Percentiles rank a stretch among this genome's conserved stretches.
phyloP scores from a whole-genome alignment of 768 basidiomycete genomes.

The Gymnopilus dilepis region DNA sequence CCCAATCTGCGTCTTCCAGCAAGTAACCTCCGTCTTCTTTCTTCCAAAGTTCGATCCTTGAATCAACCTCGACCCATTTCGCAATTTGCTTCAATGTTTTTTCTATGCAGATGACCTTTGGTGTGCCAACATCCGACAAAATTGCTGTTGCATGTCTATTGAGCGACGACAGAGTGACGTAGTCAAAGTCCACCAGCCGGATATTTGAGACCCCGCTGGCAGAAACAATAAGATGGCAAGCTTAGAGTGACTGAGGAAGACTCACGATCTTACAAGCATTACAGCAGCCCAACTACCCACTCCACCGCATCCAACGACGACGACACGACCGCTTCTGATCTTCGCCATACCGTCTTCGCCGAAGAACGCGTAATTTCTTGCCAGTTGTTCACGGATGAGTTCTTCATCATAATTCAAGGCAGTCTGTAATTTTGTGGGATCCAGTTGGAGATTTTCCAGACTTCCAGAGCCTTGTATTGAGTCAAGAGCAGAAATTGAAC shows the following conservation, averaged over 20 bases:
- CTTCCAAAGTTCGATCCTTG: slow-evolving; percentile 83
- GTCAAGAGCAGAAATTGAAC: slow-evolving; percentile 43
- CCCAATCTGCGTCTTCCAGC: slow-evolving; percentile 91
- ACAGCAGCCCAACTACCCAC: slow-evolving; percentile 97
- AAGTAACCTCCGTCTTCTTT: slow-evolving; percentile 78
- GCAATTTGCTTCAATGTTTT: slow-evolving; percentile 72
- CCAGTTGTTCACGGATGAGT: slow-evolving; percentile 87
- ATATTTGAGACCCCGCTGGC: slow-evolving; percentile 74
- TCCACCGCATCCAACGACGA: slow-evolving; percentile 93
- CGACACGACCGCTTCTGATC: slow-evolving; percentile 77
- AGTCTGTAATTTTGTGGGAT: background rate
- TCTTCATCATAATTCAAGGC: slow-evolving; percentile 67
- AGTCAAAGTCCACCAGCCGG: slow-evolving; percentile 92
- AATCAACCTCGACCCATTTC: slow-evolving; percentile 88
- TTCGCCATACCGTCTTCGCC: slow-evolving; percentile 87
- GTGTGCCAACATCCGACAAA: slow-evolving; percentile 89
- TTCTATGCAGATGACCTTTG: slow-evolving; percentile 85
- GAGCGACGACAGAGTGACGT: slow-evolving; percentile 92
- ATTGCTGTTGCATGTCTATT: slow-evolving; percentile 94
- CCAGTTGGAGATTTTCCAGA: background rate
- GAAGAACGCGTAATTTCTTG: slow-evolving; percentile 94
- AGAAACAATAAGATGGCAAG: slow-evolving; percentile 1
- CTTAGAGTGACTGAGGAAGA: slow-evolving; percentile 20
- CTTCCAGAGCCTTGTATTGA: slow-evolving; percentile 12
- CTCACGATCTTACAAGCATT: slow-evolving; percentile 91